Evolutionary conservation across 2,329 filamentous ascomycete genomes (phyloP).

Genomic region (Bertia moriformis): DNA sequence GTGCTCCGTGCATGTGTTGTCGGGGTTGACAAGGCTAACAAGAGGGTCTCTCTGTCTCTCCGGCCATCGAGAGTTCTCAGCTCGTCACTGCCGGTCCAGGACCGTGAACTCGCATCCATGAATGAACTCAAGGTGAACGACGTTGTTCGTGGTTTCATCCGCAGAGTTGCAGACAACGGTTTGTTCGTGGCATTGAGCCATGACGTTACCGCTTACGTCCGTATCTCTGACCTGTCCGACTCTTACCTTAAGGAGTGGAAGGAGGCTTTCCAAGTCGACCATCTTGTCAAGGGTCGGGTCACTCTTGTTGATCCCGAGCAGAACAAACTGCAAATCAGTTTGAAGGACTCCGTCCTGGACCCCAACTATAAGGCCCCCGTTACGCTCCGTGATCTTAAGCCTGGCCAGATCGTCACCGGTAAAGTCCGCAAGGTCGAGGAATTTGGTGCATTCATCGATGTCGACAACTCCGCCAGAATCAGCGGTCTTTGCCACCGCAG

Average conservation of each 20-base stretch:
- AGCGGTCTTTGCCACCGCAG: slow-evolving; percentile 86
- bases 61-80: slow-evolving; percentile 80
- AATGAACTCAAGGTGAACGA: slow-evolving; percentile 65
- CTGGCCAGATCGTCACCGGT: slow-evolving; percentile 72
- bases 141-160: slow-evolving; percentile 79
- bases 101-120: slow-evolving; percentile 60
- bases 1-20: slow-evolving; percentile 77
- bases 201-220: slow-evolving; percentile 67
- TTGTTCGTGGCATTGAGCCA: slow-evolving; percentile 75
- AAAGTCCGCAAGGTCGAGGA: slow-evolving; percentile 88
- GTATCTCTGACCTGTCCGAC: slow-evolving; percentile 80
- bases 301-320: slow-evolving; percentile 53
- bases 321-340: slow-evolving; percentile 67
- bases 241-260: slow-evolving; percentile 93
- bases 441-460: slow-evolving; percentile 83
- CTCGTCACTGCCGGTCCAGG: slow-evolving; percentile 66
- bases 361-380: slow-evolving; percentile 61
- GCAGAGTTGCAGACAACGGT: slow-evolving; percentile 76
- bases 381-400: slow-evolving; percentile 63
- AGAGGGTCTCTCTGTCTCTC: slow-evolving; percentile 67
- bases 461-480: slow-evolving; percentile 76
- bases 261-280: slow-evolving; percentile 70
- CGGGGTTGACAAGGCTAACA: slow-evolving; percentile 68
- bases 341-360: slow-evolving; percentile 75
- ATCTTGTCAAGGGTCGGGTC: slow-evolving; percentile 79